These are phyloP conservation scores for Meripilus lineatus DNA, from an alignment of 1,284 basidiomycete species.

Conservation along the genomic window DNA sequence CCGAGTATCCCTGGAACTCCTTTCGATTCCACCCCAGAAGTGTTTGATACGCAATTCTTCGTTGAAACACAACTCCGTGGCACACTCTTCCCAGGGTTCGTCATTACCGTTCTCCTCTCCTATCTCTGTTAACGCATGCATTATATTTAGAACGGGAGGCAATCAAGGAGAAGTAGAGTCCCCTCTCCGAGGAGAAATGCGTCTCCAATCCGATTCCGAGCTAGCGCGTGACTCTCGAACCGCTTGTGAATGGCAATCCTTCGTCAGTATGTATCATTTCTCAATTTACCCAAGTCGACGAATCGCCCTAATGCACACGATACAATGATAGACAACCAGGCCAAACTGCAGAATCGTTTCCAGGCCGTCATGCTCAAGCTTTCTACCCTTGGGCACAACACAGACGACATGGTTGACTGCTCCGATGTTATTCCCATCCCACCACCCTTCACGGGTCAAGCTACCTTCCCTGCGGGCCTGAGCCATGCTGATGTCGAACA, in stretches of 20 bases:
- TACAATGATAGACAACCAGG: slow-evolving; percentile 9
- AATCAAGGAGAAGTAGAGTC: slow-evolving; percentile 25
- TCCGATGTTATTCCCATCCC: slow-evolving; percentile 8
- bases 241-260: slow-evolving; percentile 33
- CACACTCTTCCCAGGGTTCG: slow-evolving; percentile 24
- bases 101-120: background rate
- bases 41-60: slow-evolving; percentile 39
- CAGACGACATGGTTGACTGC: slow-evolving; percentile 3
- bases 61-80: slow-evolving; percentile 34
- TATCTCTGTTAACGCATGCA: background rate
- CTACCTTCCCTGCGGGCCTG: slow-evolving; percentile 8
- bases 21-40: slow-evolving; percentile 27
- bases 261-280: slow-evolving; percentile 19
- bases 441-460: background rate
- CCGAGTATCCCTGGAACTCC: slow-evolving; percentile 20
- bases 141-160: slow-evolving; percentile 13
- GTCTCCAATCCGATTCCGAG: slow-evolving; percentile 30
- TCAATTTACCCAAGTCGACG: background rate
- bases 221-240: slow-evolving; percentile 26
- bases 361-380: slow-evolving; percentile 9
- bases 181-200: slow-evolving; percentile 28
- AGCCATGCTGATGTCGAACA: slow-evolving; percentile 10
- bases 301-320: background rate
- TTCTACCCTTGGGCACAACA: slow-evolving; percentile 3
- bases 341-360: slow-evolving; percentile 8